Evolutionary conservation across 345 rosid genomes (phyloP), one percentile per base, ranked within the genome.

Genomic region (Eucalyptus sp.): DNA sequence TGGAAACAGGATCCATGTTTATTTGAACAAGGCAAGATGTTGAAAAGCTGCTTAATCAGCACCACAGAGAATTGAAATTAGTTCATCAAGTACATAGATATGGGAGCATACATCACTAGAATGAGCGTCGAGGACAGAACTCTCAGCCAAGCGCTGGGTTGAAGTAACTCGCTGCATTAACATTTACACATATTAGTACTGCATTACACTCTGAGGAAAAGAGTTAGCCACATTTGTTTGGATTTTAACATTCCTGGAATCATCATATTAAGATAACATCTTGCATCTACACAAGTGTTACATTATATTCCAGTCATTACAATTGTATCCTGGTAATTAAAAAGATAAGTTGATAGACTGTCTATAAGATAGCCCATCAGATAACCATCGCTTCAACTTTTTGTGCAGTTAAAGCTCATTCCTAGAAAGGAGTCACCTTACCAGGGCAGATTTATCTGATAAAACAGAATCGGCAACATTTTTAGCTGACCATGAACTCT

Each of bases 401-500:
- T 24, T 76, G 18, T 18, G 46, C 46, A 37, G 64, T 51, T 33
- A 51, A 86, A 86, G 62, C 44, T 2, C 48, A 37, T 76, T 76
- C 83, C 43, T 37, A 18, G 46, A 37, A 76, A 44, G 27, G 83
- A 76, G 83, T 91, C 76, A 88, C 31, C 89, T 93, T 96, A 97
- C 99, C 97, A 95, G 89, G 48, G 98, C 97, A 10, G 99, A 96
- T 89, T 96, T 97, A 94, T 96, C 98, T 80, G 99, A 92, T 87
- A 96, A 94, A 54, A 97, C 98, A 91, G 99, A 95, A 91, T 97
- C 99, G 64, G 98, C 97, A 86, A 97, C 96, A 90, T 95, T 97
- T 93, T 96, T 96, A 80, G 99, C 98, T 64, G 88, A 90, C 99
- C 98, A 96, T 81, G 92, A 90, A 89, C 93, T 95, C 94, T 95